Percentiles rank a stretch among this genome's conserved stretches.
phyloP scores from a whole-genome alignment of 2,329 filamentous ascomycete genomes.

The Penicillium corylophilum region DNA sequence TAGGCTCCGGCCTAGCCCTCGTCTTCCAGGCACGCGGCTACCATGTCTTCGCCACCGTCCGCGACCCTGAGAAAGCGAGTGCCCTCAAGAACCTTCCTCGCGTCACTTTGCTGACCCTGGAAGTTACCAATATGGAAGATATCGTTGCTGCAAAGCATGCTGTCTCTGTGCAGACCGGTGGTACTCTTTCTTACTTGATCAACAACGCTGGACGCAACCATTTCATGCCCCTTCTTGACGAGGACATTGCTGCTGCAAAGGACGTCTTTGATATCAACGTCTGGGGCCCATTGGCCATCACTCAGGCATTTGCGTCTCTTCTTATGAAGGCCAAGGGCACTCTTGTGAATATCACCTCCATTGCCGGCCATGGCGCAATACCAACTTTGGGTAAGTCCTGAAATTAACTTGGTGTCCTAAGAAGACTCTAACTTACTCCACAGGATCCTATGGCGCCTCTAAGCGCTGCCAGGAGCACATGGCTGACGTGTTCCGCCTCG shows the following conservation, averaged over 20 bases:
- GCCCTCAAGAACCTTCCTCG: slow-evolving; percentile 20
- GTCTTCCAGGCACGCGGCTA: slow-evolving; percentile 34
- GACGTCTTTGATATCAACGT: slow-evolving; percentile 19
- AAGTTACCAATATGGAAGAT: slow-evolving; percentile 26
- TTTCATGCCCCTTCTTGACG: slow-evolving; percentile 40
- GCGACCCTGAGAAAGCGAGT: slow-evolving; percentile 29
- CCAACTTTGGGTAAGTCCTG: slow-evolving; percentile 30
- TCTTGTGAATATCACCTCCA: slow-evolving; percentile 25
- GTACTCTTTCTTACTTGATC: slow-evolving; percentile 38
- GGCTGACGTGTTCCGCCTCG: slow-evolving; percentile 24
- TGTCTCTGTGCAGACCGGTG: slow-evolving; percentile 26
- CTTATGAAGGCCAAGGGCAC: slow-evolving; percentile 22
- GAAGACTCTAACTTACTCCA: background rate
- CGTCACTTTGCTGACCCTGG: slow-evolving; percentile 29
- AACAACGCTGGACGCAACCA: slow-evolving; percentile 45
- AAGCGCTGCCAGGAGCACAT: slow-evolving; percentile 24
- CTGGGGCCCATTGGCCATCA: slow-evolving; percentile 16
- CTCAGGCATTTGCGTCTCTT: slow-evolving; percentile 27
- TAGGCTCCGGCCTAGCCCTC: slow-evolving; percentile 38
- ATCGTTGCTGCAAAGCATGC: slow-evolving; percentile 27
- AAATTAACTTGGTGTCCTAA: background rate
- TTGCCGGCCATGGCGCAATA: slow-evolving; percentile 16
- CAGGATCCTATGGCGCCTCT: slow-evolving; percentile 21
- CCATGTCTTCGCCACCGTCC: slow-evolving; percentile 41
- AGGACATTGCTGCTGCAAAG: slow-evolving; percentile 32